Evolutionary conservation across 192 early-diverging fungal species (phyloP).

Genomic region (Rhizophagus sp.): DNA sequence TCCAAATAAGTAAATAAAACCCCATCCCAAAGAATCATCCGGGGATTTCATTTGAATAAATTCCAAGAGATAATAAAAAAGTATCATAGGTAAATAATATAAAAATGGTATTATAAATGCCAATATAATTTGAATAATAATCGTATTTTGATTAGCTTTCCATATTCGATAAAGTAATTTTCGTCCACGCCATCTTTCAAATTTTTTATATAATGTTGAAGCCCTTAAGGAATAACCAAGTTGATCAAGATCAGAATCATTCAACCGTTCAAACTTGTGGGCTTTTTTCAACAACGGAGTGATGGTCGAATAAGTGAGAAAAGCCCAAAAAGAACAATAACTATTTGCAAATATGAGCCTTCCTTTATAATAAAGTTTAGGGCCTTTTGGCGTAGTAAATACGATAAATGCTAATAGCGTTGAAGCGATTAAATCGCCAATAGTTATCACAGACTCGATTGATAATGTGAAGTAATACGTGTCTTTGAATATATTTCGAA

Average conservation of each 20-base stretch:
- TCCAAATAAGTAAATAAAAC: constrained; percentile 6
- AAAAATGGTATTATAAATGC: constrained; percentile 25
- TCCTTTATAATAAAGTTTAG: constrained; percentile 31
- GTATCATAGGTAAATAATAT: constrained; percentile 38
- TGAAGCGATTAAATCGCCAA: background rate
- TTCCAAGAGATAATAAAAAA: constrained; percentile 35
- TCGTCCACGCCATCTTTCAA: constrained; percentile 28
- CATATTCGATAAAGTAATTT: constrained; percentile 33
- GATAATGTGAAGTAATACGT: background rate
- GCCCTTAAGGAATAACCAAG: constrained; percentile 36
- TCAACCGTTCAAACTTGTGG: constrained; percentile 10
- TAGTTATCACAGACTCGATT: background rate
- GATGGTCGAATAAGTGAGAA: constrained; percentile 31
- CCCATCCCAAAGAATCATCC: background rate
- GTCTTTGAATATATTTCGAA: background rate
- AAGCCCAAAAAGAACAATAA: constrained; percentile 37
- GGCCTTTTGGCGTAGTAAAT: constrained; percentile 33
- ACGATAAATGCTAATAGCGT: constrained; percentile 25
- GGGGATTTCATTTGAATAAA: constrained; percentile 32
- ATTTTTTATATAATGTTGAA: constrained; percentile 33
- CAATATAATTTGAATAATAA: constrained; percentile 30
- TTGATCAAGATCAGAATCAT: constrained; percentile 32
- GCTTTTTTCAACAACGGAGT: constrained; percentile 33
- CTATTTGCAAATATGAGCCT: constrained; percentile 27
- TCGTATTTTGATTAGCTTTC: constrained; percentile 30